Conservation (phyloP, 1,139 yeast genomes). For the Casaregolazyma suthepensis region DNA sequence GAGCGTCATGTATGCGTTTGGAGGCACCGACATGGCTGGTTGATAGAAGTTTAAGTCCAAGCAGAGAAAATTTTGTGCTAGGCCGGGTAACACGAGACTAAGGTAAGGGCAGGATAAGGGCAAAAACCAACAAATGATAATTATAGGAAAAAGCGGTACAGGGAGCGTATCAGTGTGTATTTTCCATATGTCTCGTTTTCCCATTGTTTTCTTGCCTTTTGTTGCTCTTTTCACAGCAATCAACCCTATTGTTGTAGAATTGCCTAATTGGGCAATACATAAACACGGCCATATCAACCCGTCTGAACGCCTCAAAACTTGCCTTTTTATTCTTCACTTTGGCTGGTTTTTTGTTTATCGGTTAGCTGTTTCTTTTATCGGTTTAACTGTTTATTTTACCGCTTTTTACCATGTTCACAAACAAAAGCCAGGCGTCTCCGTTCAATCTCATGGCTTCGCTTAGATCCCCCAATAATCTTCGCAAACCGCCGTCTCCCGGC, state of each 20-base stretch:
- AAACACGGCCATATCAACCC: neutral
- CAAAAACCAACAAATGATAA: neutral
- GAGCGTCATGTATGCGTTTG: neutral
- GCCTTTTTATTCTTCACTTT: neutral
- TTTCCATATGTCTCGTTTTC: neutral
- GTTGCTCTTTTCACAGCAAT: neutral
- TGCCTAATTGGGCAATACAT: neutral
- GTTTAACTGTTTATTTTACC: too few species aligned
- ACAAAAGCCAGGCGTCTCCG: neutral
- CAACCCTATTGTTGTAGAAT: neutral
- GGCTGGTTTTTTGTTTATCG: neutral
- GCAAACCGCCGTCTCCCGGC: constrained; percentile 1
- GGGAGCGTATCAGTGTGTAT: neutral
- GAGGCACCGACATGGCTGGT: neutral
- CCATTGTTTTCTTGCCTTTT: neutral
- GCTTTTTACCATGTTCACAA: neutral
- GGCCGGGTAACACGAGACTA: neutral
- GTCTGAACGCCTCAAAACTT: neutral
- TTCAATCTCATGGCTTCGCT: neutral
- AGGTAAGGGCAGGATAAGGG: neutral
- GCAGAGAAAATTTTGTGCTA: neutral
- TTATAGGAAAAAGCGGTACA: too few species aligned
- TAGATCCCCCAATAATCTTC: constrained; percentile 2
- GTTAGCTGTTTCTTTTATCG: too few species aligned
- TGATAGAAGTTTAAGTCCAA: neutral